These are phyloP conservation scores for Pythium aristosporum DNA, from an alignment of 352 stramenopile genomes.

Conservation along the genomic window DNA sequence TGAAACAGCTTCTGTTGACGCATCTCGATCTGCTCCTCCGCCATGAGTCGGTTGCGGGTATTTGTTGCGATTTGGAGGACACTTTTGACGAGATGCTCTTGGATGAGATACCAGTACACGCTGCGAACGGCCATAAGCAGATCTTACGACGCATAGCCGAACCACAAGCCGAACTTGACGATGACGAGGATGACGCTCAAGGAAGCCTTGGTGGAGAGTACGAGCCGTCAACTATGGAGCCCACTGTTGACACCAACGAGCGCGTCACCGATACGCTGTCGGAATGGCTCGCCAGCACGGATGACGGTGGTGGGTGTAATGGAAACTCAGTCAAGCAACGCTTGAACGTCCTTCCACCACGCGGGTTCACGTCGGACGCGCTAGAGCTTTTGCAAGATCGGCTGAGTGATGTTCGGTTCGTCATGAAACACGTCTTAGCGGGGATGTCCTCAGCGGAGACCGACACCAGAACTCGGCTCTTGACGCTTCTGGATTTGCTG, in stretches of 20 bases:
- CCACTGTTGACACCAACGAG: not conserved
- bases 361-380: not conserved
- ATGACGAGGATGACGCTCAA: not conserved
- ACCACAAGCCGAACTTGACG: not conserved
- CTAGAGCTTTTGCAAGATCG: not conserved
- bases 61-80: slow-evolving; percentile 10
- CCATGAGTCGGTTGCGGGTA: not conserved
- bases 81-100: slow-evolving; percentile 2
- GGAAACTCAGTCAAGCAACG: not conserved
- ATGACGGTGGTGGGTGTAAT: not conserved
- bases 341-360: not conserved
- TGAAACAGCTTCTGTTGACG: slow-evolving; percentile 4
- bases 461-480: not conserved
- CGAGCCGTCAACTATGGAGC: not conserved
- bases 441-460: not conserved
- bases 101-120: not conserved
- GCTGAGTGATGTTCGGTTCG: not conserved
- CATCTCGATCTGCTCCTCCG: slow-evolving; percentile 11
- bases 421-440: not conserved
- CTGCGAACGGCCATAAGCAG: not conserved
- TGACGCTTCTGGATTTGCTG: not conserved
- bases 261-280: not conserved
- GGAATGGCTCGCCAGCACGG: slow-evolving; percentile 2
- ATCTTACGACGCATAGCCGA: not conserved
- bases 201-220: not conserved